Conservation (phyloP, 2,329 filamentous ascomycete species). For the Drechslera avenae region DNA sequence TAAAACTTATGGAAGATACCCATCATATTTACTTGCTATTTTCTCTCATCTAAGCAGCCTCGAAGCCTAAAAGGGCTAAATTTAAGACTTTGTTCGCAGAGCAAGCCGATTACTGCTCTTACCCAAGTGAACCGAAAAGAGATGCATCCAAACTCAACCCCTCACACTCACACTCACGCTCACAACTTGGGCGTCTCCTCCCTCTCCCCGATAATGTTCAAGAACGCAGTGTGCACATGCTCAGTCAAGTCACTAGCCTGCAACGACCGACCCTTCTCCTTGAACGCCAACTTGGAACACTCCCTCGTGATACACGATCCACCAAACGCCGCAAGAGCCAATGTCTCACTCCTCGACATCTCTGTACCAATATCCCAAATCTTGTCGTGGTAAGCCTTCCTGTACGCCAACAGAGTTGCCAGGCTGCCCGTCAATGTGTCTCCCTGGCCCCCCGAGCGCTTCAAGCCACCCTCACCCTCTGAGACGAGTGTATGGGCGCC, state of each 20-base stretch:
- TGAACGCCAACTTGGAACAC: slow-evolving; percentile 85
- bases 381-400: slow-evolving; percentile 81
- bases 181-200: slow-evolving; percentile 37
- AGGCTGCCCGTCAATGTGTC: slow-evolving; percentile 91
- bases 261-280: slow-evolving; percentile 81
- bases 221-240: slow-evolving; percentile 82
- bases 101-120: neutral
- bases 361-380: slow-evolving; percentile 70
- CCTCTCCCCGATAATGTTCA: slow-evolving; percentile 75
- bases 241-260: slow-evolving; percentile 94
- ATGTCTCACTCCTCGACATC: slow-evolving; percentile 62
- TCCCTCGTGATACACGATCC: slow-evolving; percentile 88
- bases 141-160: no score
- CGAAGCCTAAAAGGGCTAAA: no score
- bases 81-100: no score
- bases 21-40: no score
- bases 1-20: no score
- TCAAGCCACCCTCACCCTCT: slow-evolving; percentile 79
- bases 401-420: slow-evolving; percentile 87
- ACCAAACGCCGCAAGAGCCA: slow-evolving; percentile 82
- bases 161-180: neutral
- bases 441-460: slow-evolving; percentile 92
- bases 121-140: neutral
- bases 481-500: slow-evolving; percentile 75
- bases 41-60: no score